Evolutionary conservation across 805 yeast genomes (phyloP), one percentile per base, ranked within the genome.

Genomic region (Dipodascus geniculatus): DNA sequence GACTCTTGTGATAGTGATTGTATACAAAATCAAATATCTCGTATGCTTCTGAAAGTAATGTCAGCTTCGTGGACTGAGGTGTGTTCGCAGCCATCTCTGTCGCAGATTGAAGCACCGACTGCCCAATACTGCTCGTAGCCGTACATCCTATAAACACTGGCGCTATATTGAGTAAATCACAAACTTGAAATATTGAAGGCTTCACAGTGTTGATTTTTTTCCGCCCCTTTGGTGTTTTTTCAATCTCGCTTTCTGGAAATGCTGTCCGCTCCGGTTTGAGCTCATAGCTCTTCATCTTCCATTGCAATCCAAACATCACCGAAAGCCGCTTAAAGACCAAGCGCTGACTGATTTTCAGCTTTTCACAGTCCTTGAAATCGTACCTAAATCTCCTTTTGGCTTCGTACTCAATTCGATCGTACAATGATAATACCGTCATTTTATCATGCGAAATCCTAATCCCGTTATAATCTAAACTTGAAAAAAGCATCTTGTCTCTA

Each of bases 301-400:
- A 83, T 73, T 93, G 99, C 52, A 91, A 79, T 69, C 98, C 98
- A 60, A 82, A 79, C 68, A 85, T 85, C 52, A 73, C 62, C 8
- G 96, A 81, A 57, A 89, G 74, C 59, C 82, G 85, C 69, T 90
- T 81, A 62, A 87, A 72, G 47, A 85, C 63, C 51, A 77, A 79
- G 14, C 20, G 44, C 44, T 38, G 44, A n/a, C 14, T 38, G 6
- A 38, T n/a, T 11, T 3, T 11, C 17, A 38, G 6, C 20, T 38
- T n/a, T 17, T 14, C 19, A 72, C 56, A 2, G 73, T 67, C 23
- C 65, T 66, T 33, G 76, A 56, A 17, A 64, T 58, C 1, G 67
- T 60, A 33, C 67, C 51, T 85, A 87, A 83, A 51, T 72, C 68
- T 0, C 62, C 66, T 1, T 81, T 72, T 47, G 87, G 71, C 0